A percentile compares a stretch with the other conserved stretches of the same genome.
These are phyloP conservation scores for Arachnomyces sp. DNA, from an alignment of 2,329 filamentous ascomycete genomes.

Conservation along the genomic window DNA sequence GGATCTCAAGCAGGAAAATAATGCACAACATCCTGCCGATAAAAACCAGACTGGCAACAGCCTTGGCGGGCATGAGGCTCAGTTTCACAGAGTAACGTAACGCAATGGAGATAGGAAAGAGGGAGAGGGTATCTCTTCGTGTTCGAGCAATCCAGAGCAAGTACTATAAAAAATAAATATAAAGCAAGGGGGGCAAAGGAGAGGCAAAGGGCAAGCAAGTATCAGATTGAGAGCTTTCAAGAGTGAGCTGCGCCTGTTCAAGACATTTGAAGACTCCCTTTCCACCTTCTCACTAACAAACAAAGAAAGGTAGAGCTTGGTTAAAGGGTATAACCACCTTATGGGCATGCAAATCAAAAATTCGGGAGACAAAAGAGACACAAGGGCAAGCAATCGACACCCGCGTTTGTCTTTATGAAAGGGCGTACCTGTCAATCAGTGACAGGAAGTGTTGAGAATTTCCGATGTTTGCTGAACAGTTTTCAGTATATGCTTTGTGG, in stretches of 20 bases:
- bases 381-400: constrained; percentile 6
- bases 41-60: constrained; percentile 14
- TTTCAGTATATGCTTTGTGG: neutral
- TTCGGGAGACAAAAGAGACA: constrained; percentile 1
- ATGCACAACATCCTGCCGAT: constrained; percentile 7
- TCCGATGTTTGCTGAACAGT: constrained; percentile 8
- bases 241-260: neutral
- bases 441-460: neutral
- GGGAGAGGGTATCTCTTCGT: neutral
- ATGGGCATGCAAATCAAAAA: no score
- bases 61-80: constrained; percentile 23
- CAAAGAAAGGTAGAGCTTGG: constrained; percentile 5
- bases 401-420: constrained; percentile 6
- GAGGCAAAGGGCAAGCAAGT: neutral
- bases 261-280: neutral
- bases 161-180: constrained; percentile 1
- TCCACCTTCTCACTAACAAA: neutral
- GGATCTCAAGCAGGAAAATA: neutral
- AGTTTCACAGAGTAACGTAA: constrained; percentile 34
- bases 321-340: no score
- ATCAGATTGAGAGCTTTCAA: neutral
- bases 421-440: neutral
- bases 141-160: neutral
- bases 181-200: neutral
- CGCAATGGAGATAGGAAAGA: constrained; percentile 12